Evolutionary conservation across 208 protist genomes (phyloP), one percentile per base, ranked within the genome.

Genomic region (Leishmania braziliensis): DNA sequence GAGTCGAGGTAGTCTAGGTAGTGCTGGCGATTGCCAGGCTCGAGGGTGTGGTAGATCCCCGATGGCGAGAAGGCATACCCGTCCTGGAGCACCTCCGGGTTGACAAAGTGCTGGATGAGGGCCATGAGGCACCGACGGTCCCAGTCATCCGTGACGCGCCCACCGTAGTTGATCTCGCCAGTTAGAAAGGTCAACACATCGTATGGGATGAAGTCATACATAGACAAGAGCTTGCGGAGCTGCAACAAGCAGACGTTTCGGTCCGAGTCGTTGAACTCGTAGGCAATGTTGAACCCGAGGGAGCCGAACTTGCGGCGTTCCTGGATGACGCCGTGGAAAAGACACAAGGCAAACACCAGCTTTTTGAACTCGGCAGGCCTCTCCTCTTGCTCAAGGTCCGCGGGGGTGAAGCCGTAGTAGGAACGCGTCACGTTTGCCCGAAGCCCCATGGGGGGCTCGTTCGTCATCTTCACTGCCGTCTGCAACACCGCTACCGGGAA

Each of bases 401-500:
- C 93, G 65, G 96, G 90, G 74, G 94, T 94, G 81, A 99, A 94
- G 78, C 86, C 89, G 84, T 93, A 96, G 89, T 98, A 99, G 20
- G 97, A 98, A 14, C 98, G 90, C 26, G 96, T 95, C 71, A 99
- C 88, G 86, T 99, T 99, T 5, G 98, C 93, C 60, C 98, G 95
- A 58, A 99, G 88, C 18, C 98, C 98, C 91, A 98, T 98, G 43
- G 99, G 99, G n/a, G 99, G 99, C 90, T 99, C 99, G 86, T 99
- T 99, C 36, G 99, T 99, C 96, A 99, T 99, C 92, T 99, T 99
- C 75, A 99, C 94, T 33, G 97, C 90, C 68, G 97, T 98, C 86
- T 99, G 98, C 86, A 99, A 88, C 81, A 99, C 98, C 10, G 97
- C 86, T 29, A 99, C 98, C n/a, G 99, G 99, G 92, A 99, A 99